Percentiles rank a stretch among this genome's conserved stretches.
Evolutionary conservation across 73 alveolate species (phyloP).

Genomic region (Urostyla sp.): DNA sequence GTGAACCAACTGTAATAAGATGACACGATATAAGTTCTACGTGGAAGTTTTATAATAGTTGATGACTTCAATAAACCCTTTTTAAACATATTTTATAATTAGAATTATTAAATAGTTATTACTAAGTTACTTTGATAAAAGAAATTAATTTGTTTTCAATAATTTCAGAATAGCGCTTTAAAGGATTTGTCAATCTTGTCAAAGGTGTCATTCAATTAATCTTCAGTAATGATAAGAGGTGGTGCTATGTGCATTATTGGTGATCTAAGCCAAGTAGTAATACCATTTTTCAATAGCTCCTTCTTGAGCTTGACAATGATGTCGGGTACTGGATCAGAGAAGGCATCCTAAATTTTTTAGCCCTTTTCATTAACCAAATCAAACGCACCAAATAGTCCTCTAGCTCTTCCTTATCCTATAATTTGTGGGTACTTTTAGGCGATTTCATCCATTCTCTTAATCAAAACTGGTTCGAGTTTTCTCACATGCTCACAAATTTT

Average conservation of each 20-base stretch:
- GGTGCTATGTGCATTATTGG: slow-evolving; percentile 62
- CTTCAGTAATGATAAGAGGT: slow-evolving; percentile 62
- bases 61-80: no score
- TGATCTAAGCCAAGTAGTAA: slow-evolving; percentile 53
- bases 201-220: slow-evolving; percentile 44
- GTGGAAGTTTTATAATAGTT: no score
- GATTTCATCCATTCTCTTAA: slow-evolving; percentile 52
- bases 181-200: slow-evolving; percentile 56
- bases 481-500: slow-evolving; percentile 40
- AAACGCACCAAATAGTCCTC: slow-evolving; percentile 70
- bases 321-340: slow-evolving; percentile 56
- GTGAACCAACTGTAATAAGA: neutral
- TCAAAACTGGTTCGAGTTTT: slow-evolving; percentile 58
- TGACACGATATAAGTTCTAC: no score
- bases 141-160: neutral
- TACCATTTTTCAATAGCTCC: slow-evolving; percentile 53
- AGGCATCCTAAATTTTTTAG: slow-evolving; percentile 5
- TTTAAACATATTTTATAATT: no score
- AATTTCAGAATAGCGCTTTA: slow-evolving; percentile 46
- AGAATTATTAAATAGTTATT: neutral
- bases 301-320: slow-evolving; percentile 42
- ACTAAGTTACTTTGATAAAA: neutral
- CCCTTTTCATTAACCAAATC: slow-evolving; percentile 65
- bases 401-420: slow-evolving; percentile 57
- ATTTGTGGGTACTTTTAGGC: slow-evolving; percentile 45